These are phyloP conservation scores for Collybiopsis confluens DNA, from an alignment of 768 basidiomycete species.

Conservation along the genomic window DNA sequence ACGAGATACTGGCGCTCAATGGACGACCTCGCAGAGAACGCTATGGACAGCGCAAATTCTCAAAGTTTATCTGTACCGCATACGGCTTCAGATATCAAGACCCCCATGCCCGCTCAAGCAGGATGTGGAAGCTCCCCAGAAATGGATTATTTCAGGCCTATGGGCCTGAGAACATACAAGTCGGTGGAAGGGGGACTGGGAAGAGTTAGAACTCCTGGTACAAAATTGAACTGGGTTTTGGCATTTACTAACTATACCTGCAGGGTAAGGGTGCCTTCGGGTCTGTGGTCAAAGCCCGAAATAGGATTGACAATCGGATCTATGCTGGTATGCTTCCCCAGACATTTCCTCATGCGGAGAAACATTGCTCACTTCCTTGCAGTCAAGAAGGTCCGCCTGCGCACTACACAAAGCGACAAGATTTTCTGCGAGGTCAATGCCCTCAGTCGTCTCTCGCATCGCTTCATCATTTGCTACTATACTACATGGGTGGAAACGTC, in stretches of 20 bases:
- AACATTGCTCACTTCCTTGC: slow-evolving; percentile 8
- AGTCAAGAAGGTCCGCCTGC: slow-evolving; percentile 89
- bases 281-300: slow-evolving; percentile 91
- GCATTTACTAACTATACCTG: slow-evolving; percentile 4
- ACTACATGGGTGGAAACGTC: slow-evolving; percentile 85
- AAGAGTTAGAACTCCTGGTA: slow-evolving; percentile 83
- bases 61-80: slow-evolving; percentile 1
- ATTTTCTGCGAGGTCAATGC: slow-evolving; percentile 91
- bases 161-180: slow-evolving; percentile 42
- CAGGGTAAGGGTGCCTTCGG: slow-evolving; percentile 92
- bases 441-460: slow-evolving; percentile 81
- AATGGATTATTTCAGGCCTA: slow-evolving; percentile 54
- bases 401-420: slow-evolving; percentile 71
- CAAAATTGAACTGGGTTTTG: slow-evolving; percentile 15
- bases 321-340: slow-evolving; percentile 65
- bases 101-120: slow-evolving; percentile 41
- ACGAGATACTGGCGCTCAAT: too few relatives aligned
- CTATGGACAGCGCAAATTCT: not conserved
- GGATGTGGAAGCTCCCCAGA: slow-evolving; percentile 51
- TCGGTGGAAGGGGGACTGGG: slow-evolving; percentile 92
- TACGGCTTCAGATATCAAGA: slow-evolving; percentile 34
- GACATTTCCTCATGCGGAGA: not conserved
- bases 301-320: slow-evolving; percentile 80
- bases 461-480: slow-evolving; percentile 88
- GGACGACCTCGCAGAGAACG: not conserved